phyloP scores from a whole-genome alignment of 768 basidiomycete species.

The Trametes sanguinea region DNA sequence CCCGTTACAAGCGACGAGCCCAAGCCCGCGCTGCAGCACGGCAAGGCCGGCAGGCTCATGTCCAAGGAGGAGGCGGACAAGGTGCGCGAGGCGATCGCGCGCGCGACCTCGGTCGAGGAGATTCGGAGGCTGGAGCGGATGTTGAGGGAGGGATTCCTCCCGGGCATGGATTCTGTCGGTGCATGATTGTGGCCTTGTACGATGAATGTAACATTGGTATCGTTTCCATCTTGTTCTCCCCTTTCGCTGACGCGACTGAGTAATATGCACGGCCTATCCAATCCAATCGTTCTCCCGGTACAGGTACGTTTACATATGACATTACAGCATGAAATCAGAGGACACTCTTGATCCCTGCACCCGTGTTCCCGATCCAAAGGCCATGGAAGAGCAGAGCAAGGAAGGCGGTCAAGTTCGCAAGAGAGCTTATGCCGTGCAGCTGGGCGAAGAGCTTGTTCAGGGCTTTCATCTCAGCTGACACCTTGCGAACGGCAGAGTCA shows the following conservation, averaged over 20 bases:
- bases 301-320: not conserved
- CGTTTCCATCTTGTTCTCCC: slow-evolving; percentile 37
- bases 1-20: slow-evolving; percentile 77
- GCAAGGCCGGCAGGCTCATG: slow-evolving; percentile 84
- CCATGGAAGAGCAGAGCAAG: slow-evolving; percentile 68
- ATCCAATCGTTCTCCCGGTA: not conserved
- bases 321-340: not conserved
- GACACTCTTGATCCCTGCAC: slow-evolving; percentile 37
- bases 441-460: slow-evolving; percentile 66
- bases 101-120: slow-evolving; percentile 90
- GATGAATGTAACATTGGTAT: slow-evolving; percentile 26
- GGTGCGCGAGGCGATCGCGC: slow-evolving; percentile 84
- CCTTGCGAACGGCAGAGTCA: slow-evolving; percentile 4
- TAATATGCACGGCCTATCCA: not conserved
- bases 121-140: slow-evolving; percentile 81
- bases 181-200: slow-evolving; percentile 47
- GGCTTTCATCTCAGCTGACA: slow-evolving; percentile 52
- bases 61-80: slow-evolving; percentile 89
- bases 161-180: slow-evolving; percentile 74
- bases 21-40: slow-evolving; percentile 52
- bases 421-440: slow-evolving; percentile 69
- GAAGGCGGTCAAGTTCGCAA: slow-evolving; percentile 64
- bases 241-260: slow-evolving; percentile 13
- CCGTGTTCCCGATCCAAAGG: slow-evolving; percentile 64
- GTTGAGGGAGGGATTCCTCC: slow-evolving; percentile 82